Evolutionary conservation across 257 asterid species (phyloP), one percentile per base, ranked within the genome.

Genomic region (Solanum okadae): DNA sequence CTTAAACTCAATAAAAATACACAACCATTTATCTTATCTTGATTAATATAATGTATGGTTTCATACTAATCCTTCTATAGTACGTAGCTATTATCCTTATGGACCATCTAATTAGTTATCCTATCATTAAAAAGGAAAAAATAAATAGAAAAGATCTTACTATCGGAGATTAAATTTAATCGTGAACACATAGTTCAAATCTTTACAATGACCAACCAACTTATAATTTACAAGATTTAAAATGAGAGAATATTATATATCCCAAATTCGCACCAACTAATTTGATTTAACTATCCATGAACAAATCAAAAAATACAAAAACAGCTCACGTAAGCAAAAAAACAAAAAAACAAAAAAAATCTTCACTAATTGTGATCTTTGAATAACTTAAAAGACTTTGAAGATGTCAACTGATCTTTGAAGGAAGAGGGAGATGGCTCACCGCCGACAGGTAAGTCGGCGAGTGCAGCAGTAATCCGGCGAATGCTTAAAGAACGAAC

Each of bases 401-500:
- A 84, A 59, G 61, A 23, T 4, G 4, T 84, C 61, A 84, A 84
- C 71, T 18, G 63, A 52, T 61, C 34, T 11, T 72, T 70, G 35
- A 38, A 40, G 34, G 94, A 10, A 1, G 95, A 33, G 5, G 94
- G 93, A 31, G 95, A 92, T 8, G 90, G 67, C 23, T 93, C 96
- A 33, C 94, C 91, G 33, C 90, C 93, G 14, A 94, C 94, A 12
- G 98, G 98, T 35, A 94, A 37, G 84, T 94, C 98, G 1, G 92
- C 90, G 6, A 95, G 91, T 1, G 91, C 89, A 49, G 98, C 94
- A 42, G 94, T 92, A 91, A 96, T 91, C 44, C 98, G 94, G 70
- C 97, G 96, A 89, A 95, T 92, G 89, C 97, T 94, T 79, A 94
- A 85, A 6, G 94, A 90, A 2, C 98, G 93, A 44, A 91, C 94